A percentile compares a stretch with the other conserved stretches of the same genome.
These are phyloP conservation scores for Caryopteris hybrid DNA, from an alignment of 305 asterid genomes.

Conservation along the genomic window DNA sequence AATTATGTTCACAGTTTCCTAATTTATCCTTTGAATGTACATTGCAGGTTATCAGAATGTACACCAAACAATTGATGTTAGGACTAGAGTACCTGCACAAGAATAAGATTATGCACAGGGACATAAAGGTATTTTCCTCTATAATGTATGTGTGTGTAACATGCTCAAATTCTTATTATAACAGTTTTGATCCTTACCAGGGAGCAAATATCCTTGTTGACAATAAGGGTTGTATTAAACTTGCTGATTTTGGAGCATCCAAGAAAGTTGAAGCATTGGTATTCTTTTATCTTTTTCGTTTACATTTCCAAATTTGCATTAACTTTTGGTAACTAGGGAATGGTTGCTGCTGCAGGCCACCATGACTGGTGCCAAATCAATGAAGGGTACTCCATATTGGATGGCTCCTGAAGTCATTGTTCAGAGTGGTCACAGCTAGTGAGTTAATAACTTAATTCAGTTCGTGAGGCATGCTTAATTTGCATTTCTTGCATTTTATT, in stretches of 20 bases:
- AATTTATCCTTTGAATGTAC: constrained; percentile 16
- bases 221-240: constrained; percentile 94
- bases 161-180: constrained; percentile 9
- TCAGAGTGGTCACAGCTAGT: constrained; percentile 99
- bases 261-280: constrained; percentile 99
- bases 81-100: constrained; percentile 94
- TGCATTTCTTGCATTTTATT: constrained; percentile 6
- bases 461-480: constrained; percentile 11
- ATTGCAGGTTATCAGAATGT: constrained; percentile 88
- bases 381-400: constrained; percentile 99
- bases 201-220: constrained; percentile 97
- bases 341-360: constrained; percentile 69
- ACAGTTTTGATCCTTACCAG: constrained; percentile 32
- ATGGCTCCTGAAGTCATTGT: constrained; percentile 99
- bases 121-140: constrained; percentile 68
- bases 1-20: not conserved
- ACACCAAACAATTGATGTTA: constrained; percentile 78
- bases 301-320: constrained; percentile 4
- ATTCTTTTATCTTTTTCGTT: constrained; percentile 3
- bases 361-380: constrained; percentile 94
- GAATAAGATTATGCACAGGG: constrained; percentile 95
- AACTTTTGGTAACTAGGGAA: constrained; percentile 18
- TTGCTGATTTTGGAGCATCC: constrained; percentile 99
- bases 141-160: not conserved
- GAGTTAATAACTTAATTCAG: constrained; percentile 35